Evolutionary conservation across 164 flowering plant species (phyloP), one percentile per base, ranked within the genome.

Genomic region (Buxus sempervirens): DNA sequence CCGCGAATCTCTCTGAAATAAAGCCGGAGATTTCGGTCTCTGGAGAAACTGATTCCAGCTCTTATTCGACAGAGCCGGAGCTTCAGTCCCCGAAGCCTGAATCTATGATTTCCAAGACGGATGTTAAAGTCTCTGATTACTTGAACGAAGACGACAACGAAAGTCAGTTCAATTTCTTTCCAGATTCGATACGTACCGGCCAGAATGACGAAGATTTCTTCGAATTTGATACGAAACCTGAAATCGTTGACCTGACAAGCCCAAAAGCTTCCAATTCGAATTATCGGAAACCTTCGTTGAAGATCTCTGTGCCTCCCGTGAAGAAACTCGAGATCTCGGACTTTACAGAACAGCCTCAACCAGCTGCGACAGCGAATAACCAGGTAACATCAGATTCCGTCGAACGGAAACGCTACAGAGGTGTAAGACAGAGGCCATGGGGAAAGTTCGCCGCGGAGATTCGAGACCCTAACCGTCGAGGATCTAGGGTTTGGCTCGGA

Each of bases 391-490:
- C 74, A 25, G 58, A 32, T 63, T 38, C 65, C 6, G 74, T 22
- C 12, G 80, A 63, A 60, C 57, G 41, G 74, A 68, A 20, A 48
- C 82, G 77, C 67, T 82, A 79, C 66, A 76, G 85, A 67, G 85
- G 85, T 20, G 85, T 82, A 19, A 36, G 85, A 28, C 76, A 60
- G 59, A 59, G 84, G 57, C 84, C 84, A 20, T 82, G 82, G 84
- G 84, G 85, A 19, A 79, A 82, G 64, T 82, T 71, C 73, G 82
- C 85, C 12, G 85, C 82, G 20, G 85, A 82, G 77, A 79, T 82
- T 57, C 74, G 85, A 3, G 82, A 82, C 42, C 81, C 85, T 13
- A 74, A 60, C 25, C 70, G 71, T 51, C 54, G 62, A 9, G 85
- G 82, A 7, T 70, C 80, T 56, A 63, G 82, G 57, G 77, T 82